Base-by-base conservation (phyloP, 1,284 basidiomycete genomes). In the Apiotrichum domesticum region DNA sequence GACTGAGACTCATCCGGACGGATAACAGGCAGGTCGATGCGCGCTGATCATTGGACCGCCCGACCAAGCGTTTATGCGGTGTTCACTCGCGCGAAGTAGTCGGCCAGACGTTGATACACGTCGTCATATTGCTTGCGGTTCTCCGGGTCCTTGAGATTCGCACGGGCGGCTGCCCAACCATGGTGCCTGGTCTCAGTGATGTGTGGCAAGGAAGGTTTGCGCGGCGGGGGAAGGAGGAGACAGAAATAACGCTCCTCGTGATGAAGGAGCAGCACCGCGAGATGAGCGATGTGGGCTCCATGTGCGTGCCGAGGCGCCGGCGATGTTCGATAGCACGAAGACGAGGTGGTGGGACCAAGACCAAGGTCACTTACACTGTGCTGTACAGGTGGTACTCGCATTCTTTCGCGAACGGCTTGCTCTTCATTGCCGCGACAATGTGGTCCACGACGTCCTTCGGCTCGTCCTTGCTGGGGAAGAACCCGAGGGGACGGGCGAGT, bases 151-250 rank as follows among this genome's bases (percentile, higher is more conserved):
- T 81, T 79, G 50, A 87, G 77, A 67, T 87, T 76, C 1, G 82
- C 86, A 49, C 86, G 80, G 3, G 86, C 86, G 7, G 84, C 85
- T 4, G 85, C 86, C 80, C 84, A 87, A 42, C 85, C 86, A 68
- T 87, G 86, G 74, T 83, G 82, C 71, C 83, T 84, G 37, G 11
- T n/a, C 6, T 13, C 14, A 29, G 56, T 57, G 41, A 61, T 21
- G 21, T 21, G 21, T 21, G 21, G 21, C 21, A 21, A 21, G 21
- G 21, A 21, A 21, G 21, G 21, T 21, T 21, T 21, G 21, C 21
- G 21, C 21, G 21, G 21, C 21, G 21, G 21, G 21, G 21, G 21
- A 21, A 21, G 21, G 21, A 21, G 21, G 21, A 21, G 21, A 21
- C 21, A 21, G 21, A 21, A 21, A 21, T 21, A 21, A 21, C 21